phyloP scores from a whole-genome alignment of 2,329 filamentous ascomycete species.

The Didymella arachidicola region DNA sequence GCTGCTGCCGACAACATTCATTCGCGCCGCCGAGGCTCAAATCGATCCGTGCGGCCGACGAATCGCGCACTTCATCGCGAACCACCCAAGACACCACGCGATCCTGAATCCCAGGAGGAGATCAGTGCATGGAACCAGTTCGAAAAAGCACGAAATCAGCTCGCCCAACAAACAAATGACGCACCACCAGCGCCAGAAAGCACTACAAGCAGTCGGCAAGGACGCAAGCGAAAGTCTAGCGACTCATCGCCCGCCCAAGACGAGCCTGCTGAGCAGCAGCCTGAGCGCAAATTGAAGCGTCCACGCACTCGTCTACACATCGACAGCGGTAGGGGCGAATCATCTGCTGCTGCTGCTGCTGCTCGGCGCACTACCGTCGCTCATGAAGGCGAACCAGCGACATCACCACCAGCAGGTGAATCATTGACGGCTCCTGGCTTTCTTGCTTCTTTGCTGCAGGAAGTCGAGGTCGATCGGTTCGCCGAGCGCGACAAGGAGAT shows the following conservation, averaged over 20 bases:
- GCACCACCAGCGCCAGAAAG: slow-evolving; percentile 31
- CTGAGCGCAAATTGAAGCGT: slow-evolving; percentile 84
- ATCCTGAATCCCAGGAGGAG: slow-evolving; percentile 80
- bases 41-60: slow-evolving; percentile 52
- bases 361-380: slow-evolving; percentile 39
- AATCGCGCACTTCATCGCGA: slow-evolving; percentile 45
- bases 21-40: slow-evolving; percentile 34
- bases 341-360: slow-evolving; percentile 41
- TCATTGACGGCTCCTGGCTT: slow-evolving; percentile 71
- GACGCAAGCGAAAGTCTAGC: slow-evolving; percentile 80
- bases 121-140: slow-evolving; percentile 88
- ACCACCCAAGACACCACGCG: slow-evolving; percentile 57
- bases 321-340: slow-evolving; percentile 58
- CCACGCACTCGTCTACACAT: slow-evolving; percentile 77
- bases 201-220: slow-evolving; percentile 50
- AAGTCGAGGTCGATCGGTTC: slow-evolving; percentile 70
- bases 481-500: slow-evolving; percentile 49
- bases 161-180: slow-evolving; percentile 39
- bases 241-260: slow-evolving; percentile 75
- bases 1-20: slow-evolving; percentile 70
- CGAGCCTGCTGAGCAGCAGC: slow-evolving; percentile 65
- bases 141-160: slow-evolving; percentile 77
- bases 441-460: slow-evolving; percentile 83
- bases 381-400: slow-evolving; percentile 33
- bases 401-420: slow-evolving; percentile 36